A percentile compares a stretch with the other conserved stretches of the same genome.
phyloP scores from a whole-genome alignment of 179 eudicot genomes.

The Beta lomatogona region DNA sequence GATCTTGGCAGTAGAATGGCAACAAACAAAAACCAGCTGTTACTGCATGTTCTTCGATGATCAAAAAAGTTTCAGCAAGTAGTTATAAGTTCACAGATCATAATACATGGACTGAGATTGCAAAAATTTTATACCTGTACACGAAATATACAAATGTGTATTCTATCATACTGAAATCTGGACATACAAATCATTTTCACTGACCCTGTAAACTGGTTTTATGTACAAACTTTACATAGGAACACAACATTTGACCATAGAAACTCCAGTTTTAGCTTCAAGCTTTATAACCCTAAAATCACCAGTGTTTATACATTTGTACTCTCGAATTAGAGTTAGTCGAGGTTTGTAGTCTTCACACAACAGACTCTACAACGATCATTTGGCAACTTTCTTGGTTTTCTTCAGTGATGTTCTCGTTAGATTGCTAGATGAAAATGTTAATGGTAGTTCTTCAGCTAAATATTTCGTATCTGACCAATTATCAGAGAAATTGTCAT shows the following conservation, averaged over 20 bases:
- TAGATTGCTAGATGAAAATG: conserved; percentile 53
- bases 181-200: background rate
- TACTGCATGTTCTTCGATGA: too few relatives aligned
- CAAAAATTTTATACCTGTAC: background rate
- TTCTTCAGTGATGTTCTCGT: conserved; percentile 23
- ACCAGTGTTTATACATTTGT: too few relatives aligned
- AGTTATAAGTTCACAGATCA: too few relatives aligned
- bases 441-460: conserved; percentile 65
- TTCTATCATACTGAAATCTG: background rate
- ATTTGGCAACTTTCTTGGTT: conserved; percentile 19
- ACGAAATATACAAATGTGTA: conserved; percentile 1
- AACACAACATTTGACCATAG: background rate
- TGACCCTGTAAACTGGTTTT: background rate
- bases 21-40: too few relatives aligned
- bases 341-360: background rate
- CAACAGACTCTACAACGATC: conserved; percentile 9
- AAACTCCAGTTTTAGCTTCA: background rate
- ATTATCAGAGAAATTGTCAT: conserved; percentile 23
- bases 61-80: too few relatives aligned
- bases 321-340: background rate
- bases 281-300: background rate
- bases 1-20: too few relatives aligned
- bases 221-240: background rate
- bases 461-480: conserved; percentile 39
- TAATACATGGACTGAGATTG: background rate